Conservation (phyloP, 129 eudicot species). For the Lactuca saligna region DNA sequence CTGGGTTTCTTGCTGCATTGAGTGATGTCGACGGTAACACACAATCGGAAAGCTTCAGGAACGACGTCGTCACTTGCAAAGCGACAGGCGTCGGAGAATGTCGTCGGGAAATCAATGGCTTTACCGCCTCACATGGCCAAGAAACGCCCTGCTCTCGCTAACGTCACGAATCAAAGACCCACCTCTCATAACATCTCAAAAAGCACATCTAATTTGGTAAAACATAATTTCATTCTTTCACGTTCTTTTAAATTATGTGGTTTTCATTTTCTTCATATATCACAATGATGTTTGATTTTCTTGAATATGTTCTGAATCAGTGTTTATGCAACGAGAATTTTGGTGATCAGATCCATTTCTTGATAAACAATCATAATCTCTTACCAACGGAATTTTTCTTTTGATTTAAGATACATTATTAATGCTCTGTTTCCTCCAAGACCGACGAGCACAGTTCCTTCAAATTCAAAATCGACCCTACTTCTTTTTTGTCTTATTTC, state of each 20-base stretch:
- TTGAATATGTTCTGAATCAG: background rate
- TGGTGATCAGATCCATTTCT: slow-evolving; percentile 12
- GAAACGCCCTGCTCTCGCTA: slow-evolving; percentile 67
- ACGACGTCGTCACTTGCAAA: slow-evolving; percentile 56
- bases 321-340: slow-evolving; percentile 8
- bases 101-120: slow-evolving; percentile 38
- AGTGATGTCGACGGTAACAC: slow-evolving; percentile 38
- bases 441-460: background rate
- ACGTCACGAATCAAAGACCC: slow-evolving; percentile 57
- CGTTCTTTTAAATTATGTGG: background rate
- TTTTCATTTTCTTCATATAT: background rate
- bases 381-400: background rate
- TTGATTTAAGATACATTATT: background rate
- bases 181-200: slow-evolving; percentile 22
- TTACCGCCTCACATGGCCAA: slow-evolving; percentile 44
- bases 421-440: slow-evolving; percentile 5
- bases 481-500: background rate
- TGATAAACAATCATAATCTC: slow-evolving; percentile 11
- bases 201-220: slow-evolving; percentile 43
- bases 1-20: background rate
- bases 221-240: background rate
- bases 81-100: slow-evolving; percentile 67
- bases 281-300: slow-evolving; percentile 1
- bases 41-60: slow-evolving; percentile 51
- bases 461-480: slow-evolving; percentile 1